Base-by-base conservation (phyloP, 2,329 filamentous ascomycete genomes). In the Ilyonectria sp. region DNA sequence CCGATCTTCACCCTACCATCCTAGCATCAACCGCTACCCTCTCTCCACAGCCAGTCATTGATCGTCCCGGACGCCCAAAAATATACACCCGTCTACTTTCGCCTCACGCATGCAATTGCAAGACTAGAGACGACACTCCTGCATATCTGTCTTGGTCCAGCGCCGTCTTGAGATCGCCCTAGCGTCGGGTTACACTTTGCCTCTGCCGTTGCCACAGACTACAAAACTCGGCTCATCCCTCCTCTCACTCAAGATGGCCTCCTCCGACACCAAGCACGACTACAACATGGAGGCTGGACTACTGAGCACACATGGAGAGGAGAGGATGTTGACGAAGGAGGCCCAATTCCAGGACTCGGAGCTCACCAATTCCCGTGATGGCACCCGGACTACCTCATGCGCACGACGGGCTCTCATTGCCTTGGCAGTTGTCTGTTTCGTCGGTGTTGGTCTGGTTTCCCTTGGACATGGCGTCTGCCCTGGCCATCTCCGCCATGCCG, bases 251-350 rank as follows among this genome's bases (percentile, higher is more conserved):
- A 71, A 62, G 54, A 75, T 74, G 70, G 59, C 70, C 56, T 69
- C 67, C 65, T 52, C 61, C 60, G 70, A 74, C 43, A 67, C 44
- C 63, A 76, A 76, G 70, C 64, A 76, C 67, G 70, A 76, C 63
- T 71, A 75, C 73, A 75, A 68, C 71, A 74, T 76, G 74, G 74
- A 76, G 71, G 73, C 74, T 65, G 74, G 74, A 76, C 66, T 76
- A 62, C 69, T 75, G 70, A 76, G 60, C 73, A 76, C 68, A 66
- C 65, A 72, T 66, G 67, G 65, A 75, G 73, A 76, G 75, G 74
- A 76, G 74, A 76, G 70, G 68, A 76, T 67, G 60, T 73, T 76
- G 71, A 68, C 63, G 49, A 76, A 76, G 71, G 74, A 76, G 71
- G 58, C 71, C 69, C 68, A 67, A 62, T 63, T 71, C 69, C 71